Percentiles rank a stretch among this genome's conserved stretches.
phyloP scores from a whole-genome alignment of 2,329 filamentous ascomycete genomes.

The Beauveria australis region DNA sequence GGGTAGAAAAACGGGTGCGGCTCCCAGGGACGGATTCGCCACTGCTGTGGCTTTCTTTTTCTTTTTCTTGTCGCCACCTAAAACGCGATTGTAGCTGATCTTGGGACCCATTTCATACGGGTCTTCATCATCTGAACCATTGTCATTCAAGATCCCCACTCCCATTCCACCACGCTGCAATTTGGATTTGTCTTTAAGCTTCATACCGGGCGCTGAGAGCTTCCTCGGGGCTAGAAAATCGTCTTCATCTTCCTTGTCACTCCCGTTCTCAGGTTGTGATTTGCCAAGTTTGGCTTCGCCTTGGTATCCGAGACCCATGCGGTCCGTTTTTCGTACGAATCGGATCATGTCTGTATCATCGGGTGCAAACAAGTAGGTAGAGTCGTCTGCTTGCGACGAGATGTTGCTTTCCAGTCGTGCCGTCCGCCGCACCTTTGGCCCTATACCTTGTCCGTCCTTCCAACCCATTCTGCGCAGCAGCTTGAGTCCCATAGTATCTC shows the following conservation, averaged over 20 bases:
- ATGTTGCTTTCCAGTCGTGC: constrained; percentile 52
- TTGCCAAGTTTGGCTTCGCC: constrained; percentile 47
- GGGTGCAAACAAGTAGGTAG: constrained; percentile 73
- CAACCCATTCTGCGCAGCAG: constrained; percentile 90
- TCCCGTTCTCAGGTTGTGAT: constrained; percentile 25
- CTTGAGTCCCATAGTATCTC: constrained; percentile 81
- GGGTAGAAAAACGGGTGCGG: constrained; percentile 68
- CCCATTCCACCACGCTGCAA: constrained; percentile 61
- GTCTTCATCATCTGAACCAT: constrained; percentile 90
- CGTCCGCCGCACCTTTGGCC: constrained; percentile 70
- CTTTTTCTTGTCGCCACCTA: constrained; percentile 77
- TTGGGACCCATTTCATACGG: constrained; percentile 86
- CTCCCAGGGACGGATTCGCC: constrained; percentile 55
- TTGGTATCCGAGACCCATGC: constrained; percentile 61
- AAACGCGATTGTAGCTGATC: constrained; percentile 75
- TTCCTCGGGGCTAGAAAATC: constrained; percentile 16
- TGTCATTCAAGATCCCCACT: constrained; percentile 84
- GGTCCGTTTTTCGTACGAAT: constrained; percentile 57
- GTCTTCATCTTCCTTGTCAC: constrained; percentile 38
- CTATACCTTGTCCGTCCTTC: constrained; percentile 88
- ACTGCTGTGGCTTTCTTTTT: constrained; percentile 43
- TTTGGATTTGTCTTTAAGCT: constrained; percentile 43
- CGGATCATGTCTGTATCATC: constrained; percentile 64
- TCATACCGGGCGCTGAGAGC: constrained; percentile 20
- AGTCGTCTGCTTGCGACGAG: constrained; percentile 29